These are phyloP conservation scores for Wickerhamia fluorescens DNA, from an alignment of 805 yeast genomes.

Conservation along the genomic window DNA sequence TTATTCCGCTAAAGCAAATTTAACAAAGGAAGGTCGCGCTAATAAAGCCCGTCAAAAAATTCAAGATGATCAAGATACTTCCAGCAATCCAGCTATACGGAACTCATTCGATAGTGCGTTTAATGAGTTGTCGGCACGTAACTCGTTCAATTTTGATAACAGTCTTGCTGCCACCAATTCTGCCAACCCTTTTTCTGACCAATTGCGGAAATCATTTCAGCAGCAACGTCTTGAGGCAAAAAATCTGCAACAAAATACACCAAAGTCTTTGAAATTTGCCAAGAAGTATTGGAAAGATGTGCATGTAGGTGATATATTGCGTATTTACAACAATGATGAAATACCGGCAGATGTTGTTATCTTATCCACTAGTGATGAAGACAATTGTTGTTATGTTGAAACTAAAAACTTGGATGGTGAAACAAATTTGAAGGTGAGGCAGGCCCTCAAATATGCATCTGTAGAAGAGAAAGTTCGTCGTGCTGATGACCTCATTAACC, in stretches of 20 bases:
- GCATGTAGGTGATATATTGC: slow-evolving; percentile 65
- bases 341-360: slow-evolving; percentile 72
- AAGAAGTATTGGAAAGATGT: slow-evolving; percentile 59
- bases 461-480: slow-evolving; percentile 33
- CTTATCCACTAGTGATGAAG: slow-evolving; percentile 62
- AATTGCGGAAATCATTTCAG: slow-evolving; percentile 11
- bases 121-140: slow-evolving; percentile 2
- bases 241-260: slow-evolving; percentile 4
- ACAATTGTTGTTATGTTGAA: slow-evolving; percentile 63
- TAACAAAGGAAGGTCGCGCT: slow-evolving; percentile 31
- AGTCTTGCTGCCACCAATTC: slow-evolving; percentile 3
- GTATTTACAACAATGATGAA: slow-evolving; percentile 64
- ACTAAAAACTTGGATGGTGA: slow-evolving; percentile 72
- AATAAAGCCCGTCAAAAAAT: slow-evolving; percentile 10
- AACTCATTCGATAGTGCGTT: slow-evolving; percentile 24
- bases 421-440: slow-evolving; percentile 70
- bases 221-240: slow-evolving; percentile 8
- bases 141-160: slow-evolving; percentile 2
- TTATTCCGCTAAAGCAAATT: slow-evolving; percentile 19
- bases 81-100: slow-evolving; percentile 3
- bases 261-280: slow-evolving; percentile 22
- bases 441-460: slow-evolving; percentile 58
- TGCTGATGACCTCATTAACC: slow-evolving; percentile 30
- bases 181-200: slow-evolving; percentile 4
- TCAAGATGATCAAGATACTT: neutral